Conservation (phyloP, 495 filamentous ascomycete species). For the Penicillium taxi region DNA sequence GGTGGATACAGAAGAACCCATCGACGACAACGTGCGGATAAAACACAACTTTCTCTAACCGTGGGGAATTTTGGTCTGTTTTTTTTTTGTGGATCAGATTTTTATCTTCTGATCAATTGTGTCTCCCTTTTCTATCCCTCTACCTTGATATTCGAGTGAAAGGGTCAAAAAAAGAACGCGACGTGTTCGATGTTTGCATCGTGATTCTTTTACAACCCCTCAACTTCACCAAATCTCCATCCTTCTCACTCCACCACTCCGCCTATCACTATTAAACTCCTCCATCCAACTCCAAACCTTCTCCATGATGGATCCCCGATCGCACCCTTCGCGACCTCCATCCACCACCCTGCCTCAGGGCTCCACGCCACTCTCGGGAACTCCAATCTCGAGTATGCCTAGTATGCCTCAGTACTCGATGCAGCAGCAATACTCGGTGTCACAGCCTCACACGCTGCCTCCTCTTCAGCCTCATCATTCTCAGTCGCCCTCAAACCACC, state of each 20-base stretch:
- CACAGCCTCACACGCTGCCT: slow-evolving; percentile 61
- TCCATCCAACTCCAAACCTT: slow-evolving; percentile 7
- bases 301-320: slow-evolving; percentile 44
- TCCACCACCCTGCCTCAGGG: slow-evolving; percentile 50
- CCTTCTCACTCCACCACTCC: slow-evolving; percentile 8
- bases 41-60: slow-evolving; percentile 35
- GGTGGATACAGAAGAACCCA: slow-evolving; percentile 40
- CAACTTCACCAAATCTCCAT: slow-evolving; percentile 15
- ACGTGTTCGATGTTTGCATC: slow-evolving; percentile 42
- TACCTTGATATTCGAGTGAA: slow-evolving; percentile 6
- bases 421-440: slow-evolving; percentile 51
- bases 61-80: slow-evolving; percentile 35
- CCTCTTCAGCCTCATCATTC: slow-evolving; percentile 57
- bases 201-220: slow-evolving; percentile 26
- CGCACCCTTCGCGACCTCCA: slow-evolving; percentile 49
- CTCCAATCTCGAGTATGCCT: slow-evolving; percentile 40
- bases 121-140: slow-evolving; percentile 9
- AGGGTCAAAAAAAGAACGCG: slow-evolving; percentile 6
- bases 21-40: slow-evolving; percentile 43
- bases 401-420: slow-evolving; percentile 46
- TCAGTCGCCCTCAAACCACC: slow-evolving; percentile 40
- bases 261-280: no score
- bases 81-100: slow-evolving; percentile 14
- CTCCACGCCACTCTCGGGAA: slow-evolving; percentile 38
- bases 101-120: slow-evolving; percentile 7